Evolutionary conservation across 805 yeast species (phyloP).

Genomic region (Candida stauntonica): DNA sequence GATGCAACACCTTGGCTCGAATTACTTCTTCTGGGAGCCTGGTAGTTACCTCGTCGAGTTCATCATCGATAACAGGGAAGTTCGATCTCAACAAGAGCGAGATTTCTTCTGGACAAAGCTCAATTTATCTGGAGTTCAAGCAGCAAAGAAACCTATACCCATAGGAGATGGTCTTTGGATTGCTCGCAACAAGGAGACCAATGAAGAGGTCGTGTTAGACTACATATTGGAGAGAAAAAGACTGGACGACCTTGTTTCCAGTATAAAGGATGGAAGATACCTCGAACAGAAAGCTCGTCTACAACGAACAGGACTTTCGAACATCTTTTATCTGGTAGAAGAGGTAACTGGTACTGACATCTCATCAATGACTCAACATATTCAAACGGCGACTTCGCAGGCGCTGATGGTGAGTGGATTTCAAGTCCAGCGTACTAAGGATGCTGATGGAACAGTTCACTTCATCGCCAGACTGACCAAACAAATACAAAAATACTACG

Average conservation of each 20-base stretch:
- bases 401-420: constrained; percentile 64
- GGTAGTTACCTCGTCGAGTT: constrained; percentile 57
- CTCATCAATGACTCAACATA: constrained; percentile 51
- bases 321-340: constrained; percentile 77
- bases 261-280: constrained; percentile 86
- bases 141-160: constrained; percentile 55
- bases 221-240: constrained; percentile 89
- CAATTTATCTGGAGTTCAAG: constrained; percentile 40
- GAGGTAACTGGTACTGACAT: constrained; percentile 51
- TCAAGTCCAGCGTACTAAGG: constrained; percentile 60
- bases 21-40: constrained; percentile 51
- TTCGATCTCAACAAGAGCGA: constrained; percentile 63
- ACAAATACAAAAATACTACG: constrained; percentile 38
- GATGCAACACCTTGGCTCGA: constrained; percentile 5
- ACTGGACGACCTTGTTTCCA: constrained; percentile 74
- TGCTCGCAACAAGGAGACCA: constrained; percentile 58
- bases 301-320: constrained; percentile 58
- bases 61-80: constrained; percentile 77
- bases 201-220: constrained; percentile 65
- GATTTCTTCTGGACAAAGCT: constrained; percentile 63
- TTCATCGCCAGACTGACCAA: constrained; percentile 50
- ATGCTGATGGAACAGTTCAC: constrained; percentile 69
- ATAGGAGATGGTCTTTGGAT: constrained; percentile 92
- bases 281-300: constrained; percentile 82
- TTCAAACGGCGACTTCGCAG: constrained; percentile 72